Evolutionary conservation across 345 rosid genomes (phyloP).

Genomic region (Angophora floribunda): DNA sequence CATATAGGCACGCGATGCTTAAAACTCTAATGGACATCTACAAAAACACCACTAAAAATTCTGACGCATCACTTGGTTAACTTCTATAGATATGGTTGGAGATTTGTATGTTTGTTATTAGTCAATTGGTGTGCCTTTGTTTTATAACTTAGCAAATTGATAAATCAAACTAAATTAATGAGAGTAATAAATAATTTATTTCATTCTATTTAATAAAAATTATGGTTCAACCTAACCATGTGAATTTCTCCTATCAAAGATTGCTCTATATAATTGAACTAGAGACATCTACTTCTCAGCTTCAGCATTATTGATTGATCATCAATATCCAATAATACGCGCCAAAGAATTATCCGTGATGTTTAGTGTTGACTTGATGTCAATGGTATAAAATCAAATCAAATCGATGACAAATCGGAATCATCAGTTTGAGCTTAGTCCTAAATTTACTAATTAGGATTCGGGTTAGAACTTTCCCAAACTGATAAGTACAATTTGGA

Average conservation of each 20-base stretch:
- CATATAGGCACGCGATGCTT: background rate
- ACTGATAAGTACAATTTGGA: background rate
- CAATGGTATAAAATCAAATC: background rate
- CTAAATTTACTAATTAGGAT: background rate
- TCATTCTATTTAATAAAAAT: background rate
- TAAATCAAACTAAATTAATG: background rate
- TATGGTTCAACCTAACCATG: rapidly evolving
- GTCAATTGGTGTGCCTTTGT: background rate
- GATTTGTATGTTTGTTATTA: too few relatives aligned
- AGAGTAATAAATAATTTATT: background rate
- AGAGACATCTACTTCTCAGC: background rate
- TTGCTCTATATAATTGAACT: rapidly evolving
- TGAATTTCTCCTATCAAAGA: background rate
- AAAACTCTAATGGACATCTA: background rate
- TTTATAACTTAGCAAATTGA: background rate
- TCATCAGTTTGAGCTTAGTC: background rate
- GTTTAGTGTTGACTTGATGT: background rate
- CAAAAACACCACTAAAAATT: too few relatives aligned
- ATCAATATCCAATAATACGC: background rate
- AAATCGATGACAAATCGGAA: background rate
- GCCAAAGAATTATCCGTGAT: background rate
- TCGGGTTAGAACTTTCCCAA: background rate
- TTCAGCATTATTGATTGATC: background rate
- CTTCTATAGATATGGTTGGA: background rate
- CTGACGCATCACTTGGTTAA: rapidly evolving